phyloP scores from a whole-genome alignment of 208 protist species.

The Acanthamoeba culbertsoni region DNA sequence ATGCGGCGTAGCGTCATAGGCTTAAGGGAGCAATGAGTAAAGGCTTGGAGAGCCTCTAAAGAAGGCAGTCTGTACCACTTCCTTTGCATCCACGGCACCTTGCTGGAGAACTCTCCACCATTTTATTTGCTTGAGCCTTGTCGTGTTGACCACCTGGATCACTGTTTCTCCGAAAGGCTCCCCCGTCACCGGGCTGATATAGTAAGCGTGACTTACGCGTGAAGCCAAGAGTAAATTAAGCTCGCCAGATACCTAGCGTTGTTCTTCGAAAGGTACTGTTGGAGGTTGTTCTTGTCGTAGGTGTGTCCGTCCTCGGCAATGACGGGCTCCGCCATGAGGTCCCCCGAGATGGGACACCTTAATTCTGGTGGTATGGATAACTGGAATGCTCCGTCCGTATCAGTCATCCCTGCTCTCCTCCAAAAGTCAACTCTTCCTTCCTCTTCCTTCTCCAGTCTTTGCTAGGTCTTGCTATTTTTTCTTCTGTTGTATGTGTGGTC shows the following conservation, averaged over 20 bases:
- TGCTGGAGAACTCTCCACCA: not conserved
- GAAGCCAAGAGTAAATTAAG: not conserved
- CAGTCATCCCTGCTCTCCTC: not conserved
- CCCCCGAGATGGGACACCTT: not conserved
- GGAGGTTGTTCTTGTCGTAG: not conserved
- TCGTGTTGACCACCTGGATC: not conserved
- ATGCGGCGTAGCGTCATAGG: not conserved
- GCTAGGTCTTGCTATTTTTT: not conserved
- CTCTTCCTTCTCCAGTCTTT: not conserved
- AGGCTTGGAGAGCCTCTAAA: no score
- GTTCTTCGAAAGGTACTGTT: not conserved
- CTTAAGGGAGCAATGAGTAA: no score
- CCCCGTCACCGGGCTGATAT: not conserved
- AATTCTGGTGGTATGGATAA: not conserved
- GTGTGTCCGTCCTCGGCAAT: conserved; percentile 14
- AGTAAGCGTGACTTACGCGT: not conserved
- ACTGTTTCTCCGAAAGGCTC: not conserved
- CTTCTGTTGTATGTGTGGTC: not conserved
- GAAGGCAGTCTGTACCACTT: not conserved
- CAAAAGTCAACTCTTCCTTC: not conserved
- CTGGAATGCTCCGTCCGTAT: not conserved
- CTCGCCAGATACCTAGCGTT: not conserved
- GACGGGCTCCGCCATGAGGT: conserved; percentile 7
- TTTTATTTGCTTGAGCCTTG: conserved; percentile 1
- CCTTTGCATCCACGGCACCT: not conserved